These are phyloP conservation scores for Centaurea solstitialis DNA, from an alignment of 129 eudicot genomes.

Conservation along the genomic window DNA sequence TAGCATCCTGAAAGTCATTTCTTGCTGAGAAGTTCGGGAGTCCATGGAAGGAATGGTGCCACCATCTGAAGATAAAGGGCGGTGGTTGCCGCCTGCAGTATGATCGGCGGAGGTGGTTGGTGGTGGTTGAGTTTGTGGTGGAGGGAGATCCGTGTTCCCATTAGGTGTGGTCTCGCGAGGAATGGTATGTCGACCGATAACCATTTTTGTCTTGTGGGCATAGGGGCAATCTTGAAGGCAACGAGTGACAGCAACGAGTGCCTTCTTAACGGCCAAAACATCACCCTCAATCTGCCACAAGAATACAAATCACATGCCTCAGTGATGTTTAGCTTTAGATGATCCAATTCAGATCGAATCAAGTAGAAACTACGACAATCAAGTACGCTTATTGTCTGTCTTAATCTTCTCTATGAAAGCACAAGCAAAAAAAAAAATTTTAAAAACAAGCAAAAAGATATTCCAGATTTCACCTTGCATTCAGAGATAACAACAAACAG, in stretches of 20 bases:
- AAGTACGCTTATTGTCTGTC: not conserved
- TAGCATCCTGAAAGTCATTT: slow-evolving; percentile 66
- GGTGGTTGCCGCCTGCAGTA: slow-evolving; percentile 20
- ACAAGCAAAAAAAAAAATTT: not conserved
- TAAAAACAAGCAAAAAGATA: not conserved
- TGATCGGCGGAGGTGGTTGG: slow-evolving; percentile 28
- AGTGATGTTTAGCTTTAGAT: not conserved
- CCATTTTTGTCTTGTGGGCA: slow-evolving; percentile 34
- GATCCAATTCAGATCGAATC: not conserved
- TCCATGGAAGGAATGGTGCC: slow-evolving; percentile 35
- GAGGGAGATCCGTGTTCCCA: slow-evolving; percentile 35
- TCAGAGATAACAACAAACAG: not conserved
- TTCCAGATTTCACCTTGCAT: not conserved
- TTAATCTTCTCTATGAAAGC: not conserved
- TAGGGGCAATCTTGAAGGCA: slow-evolving; percentile 71
- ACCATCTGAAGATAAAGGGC: slow-evolving; percentile 28
- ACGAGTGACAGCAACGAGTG: slow-evolving; percentile 64
- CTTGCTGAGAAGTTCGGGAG: slow-evolving; percentile 35
- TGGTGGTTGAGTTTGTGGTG: slow-evolving; percentile 26
- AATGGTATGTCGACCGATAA: slow-evolving; percentile 30
- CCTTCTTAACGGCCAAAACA: slow-evolving; percentile 64
- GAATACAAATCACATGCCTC: slow-evolving; percentile 2
- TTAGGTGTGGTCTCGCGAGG: slow-evolving; percentile 35
- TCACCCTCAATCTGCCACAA: slow-evolving; percentile 76
- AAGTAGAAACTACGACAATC: not conserved